Percentiles rank a stretch among this genome's conserved stretches.
Conservation (phyloP, 1,284 basidiomycete species). For the Ceratobasidium sp. region DNA sequence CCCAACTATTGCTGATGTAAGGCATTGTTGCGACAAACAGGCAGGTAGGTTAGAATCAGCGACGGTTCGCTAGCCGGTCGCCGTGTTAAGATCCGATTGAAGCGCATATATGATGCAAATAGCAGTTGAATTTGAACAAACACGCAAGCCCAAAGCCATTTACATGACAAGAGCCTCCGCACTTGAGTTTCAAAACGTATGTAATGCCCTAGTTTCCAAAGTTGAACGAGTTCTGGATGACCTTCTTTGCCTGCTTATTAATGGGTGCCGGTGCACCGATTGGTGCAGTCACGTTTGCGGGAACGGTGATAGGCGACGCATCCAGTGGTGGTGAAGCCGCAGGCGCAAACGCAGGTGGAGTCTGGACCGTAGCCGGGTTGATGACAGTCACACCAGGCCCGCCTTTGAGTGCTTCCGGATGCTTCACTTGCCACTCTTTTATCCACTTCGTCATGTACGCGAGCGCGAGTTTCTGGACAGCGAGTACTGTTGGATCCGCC, state of each 20-base stretch:
- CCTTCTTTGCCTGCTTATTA: slow-evolving; percentile 38
- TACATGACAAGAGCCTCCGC: not conserved
- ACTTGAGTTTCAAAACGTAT: too few species aligned
- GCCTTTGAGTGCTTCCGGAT: slow-evolving; percentile 42
- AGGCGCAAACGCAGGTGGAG: slow-evolving; percentile 40
- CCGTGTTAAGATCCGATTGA: not conserved
- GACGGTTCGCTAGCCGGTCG: not conserved
- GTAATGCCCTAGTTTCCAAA: slow-evolving; percentile 27
- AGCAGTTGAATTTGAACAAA: not conserved
- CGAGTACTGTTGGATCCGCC: slow-evolving; percentile 40
- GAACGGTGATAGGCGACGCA: slow-evolving; percentile 29
- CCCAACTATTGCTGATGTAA: too few species aligned
- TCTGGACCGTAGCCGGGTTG: slow-evolving; percentile 18
- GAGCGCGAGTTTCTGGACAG: slow-evolving; percentile 46
- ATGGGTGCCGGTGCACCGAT: slow-evolving; percentile 6
- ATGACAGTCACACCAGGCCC: slow-evolving; percentile 32
- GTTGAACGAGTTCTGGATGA: slow-evolving; percentile 38
- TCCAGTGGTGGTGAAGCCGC: slow-evolving; percentile 18
- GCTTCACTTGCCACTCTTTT: slow-evolving; percentile 45
- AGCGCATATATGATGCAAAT: not conserved
- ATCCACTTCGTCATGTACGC: slow-evolving; percentile 47
- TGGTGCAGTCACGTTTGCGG: slow-evolving; percentile 35
- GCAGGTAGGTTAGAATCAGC: not conserved
- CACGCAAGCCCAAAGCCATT: too few species aligned
- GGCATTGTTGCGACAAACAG: too few species aligned